phyloP scores from a whole-genome alignment of 495 filamentous ascomycete genomes.

The Hypoxylon lienhwacheense region DNA sequence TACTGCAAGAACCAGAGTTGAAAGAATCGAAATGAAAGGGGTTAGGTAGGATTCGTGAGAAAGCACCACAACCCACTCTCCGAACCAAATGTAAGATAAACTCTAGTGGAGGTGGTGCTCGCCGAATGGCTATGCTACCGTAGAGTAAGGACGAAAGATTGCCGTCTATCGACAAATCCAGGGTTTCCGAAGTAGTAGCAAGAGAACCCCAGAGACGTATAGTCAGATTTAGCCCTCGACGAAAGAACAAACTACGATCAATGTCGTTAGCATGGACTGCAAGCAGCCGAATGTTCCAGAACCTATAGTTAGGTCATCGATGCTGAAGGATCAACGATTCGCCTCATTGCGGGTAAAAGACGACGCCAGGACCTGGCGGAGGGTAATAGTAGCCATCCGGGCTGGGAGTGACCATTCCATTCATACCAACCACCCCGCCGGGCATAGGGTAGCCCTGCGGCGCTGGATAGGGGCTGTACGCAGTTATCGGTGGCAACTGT shows the following conservation, averaged over 20 bases:
- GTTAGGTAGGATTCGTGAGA: not conserved
- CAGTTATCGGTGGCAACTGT: slow-evolving; percentile 62
- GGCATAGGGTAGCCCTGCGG: slow-evolving; percentile 55
- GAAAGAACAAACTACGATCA: slow-evolving; percentile 7
- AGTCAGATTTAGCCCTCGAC: slow-evolving; percentile 11
- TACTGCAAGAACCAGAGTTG: slow-evolving; percentile 15
- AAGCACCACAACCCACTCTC: slow-evolving; percentile 2
- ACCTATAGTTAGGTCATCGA: slow-evolving; percentile 4
- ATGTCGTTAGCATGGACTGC: slow-evolving; percentile 1
- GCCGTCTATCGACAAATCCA: slow-evolving; percentile 15
- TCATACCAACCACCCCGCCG: slow-evolving; percentile 68
- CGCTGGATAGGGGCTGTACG: slow-evolving; percentile 53
- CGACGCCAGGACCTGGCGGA: slow-evolving; percentile 59
- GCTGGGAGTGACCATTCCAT: slow-evolving; percentile 77
- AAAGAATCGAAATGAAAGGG: slow-evolving; percentile 6
- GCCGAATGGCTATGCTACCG: slow-evolving; percentile 15
- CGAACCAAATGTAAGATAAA: slow-evolving; percentile 1
- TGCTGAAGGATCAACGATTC: slow-evolving; percentile 1
- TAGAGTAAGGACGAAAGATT: slow-evolving; percentile 7
- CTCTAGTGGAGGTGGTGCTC: slow-evolving; percentile 3
- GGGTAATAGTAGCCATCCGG: slow-evolving; percentile 74
- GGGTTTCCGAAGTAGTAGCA: slow-evolving; percentile 18
- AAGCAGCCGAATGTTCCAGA: not conserved
- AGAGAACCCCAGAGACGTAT: slow-evolving; percentile 5
- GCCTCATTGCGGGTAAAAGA: slow-evolving; percentile 65